Percentiles rank a stretch among this genome's conserved stretches.
These are phyloP conservation scores for Fusarium lyarnte DNA, from an alignment of 2,329 filamentous ascomycete species.

Conservation along the genomic window DNA sequence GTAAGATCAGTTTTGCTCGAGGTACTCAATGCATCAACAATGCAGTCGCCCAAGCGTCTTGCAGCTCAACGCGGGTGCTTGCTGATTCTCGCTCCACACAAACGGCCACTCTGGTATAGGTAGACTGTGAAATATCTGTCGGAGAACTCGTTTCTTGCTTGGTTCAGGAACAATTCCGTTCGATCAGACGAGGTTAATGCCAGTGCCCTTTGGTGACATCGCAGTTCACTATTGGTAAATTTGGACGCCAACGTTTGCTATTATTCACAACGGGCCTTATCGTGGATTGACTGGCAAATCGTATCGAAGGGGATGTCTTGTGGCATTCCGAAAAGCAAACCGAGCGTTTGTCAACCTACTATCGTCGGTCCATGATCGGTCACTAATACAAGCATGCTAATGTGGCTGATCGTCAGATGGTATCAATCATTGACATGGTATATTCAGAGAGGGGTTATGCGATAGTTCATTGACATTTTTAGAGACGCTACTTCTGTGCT, in stretches of 20 bases:
- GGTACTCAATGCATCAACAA: not conserved
- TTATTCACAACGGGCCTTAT: not conserved
- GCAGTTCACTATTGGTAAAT: not conserved
- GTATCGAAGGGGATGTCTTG: not conserved
- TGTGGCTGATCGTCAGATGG: slow-evolving; percentile 9
- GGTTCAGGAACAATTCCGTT: not conserved
- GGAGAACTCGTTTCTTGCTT: not conserved
- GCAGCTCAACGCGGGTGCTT: slow-evolving; percentile 24
- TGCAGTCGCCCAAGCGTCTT: slow-evolving; percentile 2
- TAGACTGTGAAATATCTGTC: slow-evolving; percentile 3
- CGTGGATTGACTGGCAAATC: too few relatives aligned
- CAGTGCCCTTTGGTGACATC: not conserved
- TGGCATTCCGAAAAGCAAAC: too few relatives aligned
- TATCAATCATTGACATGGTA: slow-evolving; percentile 2
- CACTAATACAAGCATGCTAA: not conserved
- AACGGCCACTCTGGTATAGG: slow-evolving; percentile 10
- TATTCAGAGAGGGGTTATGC: slow-evolving; percentile 24
- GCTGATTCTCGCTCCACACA: slow-evolving; percentile 35
- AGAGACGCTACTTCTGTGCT: slow-evolving; percentile 54
- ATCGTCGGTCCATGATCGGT: not conserved
- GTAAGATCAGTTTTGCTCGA: not conserved
- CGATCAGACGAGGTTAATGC: not conserved
- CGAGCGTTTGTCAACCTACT: not conserved
- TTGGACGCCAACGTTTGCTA: not conserved
- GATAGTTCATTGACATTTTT: slow-evolving; percentile 26